Evolutionary conservation across 2,329 filamentous ascomycete genomes (phyloP).

Genomic region (Apiospora aurea): DNA sequence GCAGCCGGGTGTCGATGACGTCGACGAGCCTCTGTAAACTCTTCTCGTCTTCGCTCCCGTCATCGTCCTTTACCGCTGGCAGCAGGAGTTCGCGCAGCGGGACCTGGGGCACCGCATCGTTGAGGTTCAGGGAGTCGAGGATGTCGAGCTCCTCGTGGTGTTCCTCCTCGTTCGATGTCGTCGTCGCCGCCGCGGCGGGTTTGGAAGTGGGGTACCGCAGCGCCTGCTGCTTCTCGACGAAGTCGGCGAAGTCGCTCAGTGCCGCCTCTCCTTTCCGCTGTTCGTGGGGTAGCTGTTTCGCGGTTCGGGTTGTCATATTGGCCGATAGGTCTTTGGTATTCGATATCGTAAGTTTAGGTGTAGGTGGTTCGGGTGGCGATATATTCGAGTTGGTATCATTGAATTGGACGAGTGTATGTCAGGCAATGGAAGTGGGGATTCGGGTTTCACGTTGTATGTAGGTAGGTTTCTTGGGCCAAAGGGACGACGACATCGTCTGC

Average conservation of each 20-base stretch:
- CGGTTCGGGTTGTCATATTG: conserved; percentile 22
- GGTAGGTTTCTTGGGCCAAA: background rate
- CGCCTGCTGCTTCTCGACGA: conserved; percentile 92
- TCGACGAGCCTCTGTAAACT: conserved; percentile 68
- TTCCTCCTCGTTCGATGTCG: conserved; percentile 65
- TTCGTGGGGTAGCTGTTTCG: conserved; percentile 21
- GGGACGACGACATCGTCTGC: background rate
- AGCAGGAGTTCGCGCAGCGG: conserved; percentile 81
- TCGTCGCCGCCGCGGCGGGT: conserved; percentile 37
- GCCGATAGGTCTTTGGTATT: background rate
- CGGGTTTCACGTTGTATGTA: background rate
- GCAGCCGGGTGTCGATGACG: conserved; percentile 72
- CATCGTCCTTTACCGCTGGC: conserved; percentile 50
- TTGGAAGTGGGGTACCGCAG: conserved; percentile 64
- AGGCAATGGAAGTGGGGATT: background rate
- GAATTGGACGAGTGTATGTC: conserved; percentile 8
- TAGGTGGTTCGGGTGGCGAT: conserved; percentile 7
- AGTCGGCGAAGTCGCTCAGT: conserved; percentile 95
- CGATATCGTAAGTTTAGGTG: background rate
- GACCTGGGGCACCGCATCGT: conserved; percentile 72
- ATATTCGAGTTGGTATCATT: conserved; percentile 20
- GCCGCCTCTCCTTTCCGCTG: conserved; percentile 51
- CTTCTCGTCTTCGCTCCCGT: conserved; percentile 56
- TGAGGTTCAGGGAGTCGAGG: conserved; percentile 76
- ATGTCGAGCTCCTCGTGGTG: conserved; percentile 92